These are phyloP conservation scores for Trypanosoma cruzi DNA, from an alignment of 208 protist genomes.

Conservation along the genomic window DNA sequence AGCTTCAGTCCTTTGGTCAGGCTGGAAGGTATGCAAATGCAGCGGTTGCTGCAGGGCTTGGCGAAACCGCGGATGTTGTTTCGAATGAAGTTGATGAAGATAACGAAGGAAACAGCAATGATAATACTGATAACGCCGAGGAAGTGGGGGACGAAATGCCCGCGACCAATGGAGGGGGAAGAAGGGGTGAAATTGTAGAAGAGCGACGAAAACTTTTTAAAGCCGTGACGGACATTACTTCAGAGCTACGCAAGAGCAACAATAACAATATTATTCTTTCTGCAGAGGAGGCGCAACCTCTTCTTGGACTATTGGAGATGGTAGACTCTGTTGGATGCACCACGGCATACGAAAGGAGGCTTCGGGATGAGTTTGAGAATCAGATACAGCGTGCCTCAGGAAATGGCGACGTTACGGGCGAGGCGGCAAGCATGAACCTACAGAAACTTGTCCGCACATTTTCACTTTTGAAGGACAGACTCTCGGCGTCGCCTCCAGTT, in stretches of 20 bases:
- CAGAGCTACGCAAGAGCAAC: slow-evolving; percentile 32
- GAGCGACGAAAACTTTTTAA: slow-evolving; percentile 28
- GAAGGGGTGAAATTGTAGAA: neutral
- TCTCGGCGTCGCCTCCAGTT: neutral
- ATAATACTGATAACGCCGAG: neutral
- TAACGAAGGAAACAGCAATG: neutral
- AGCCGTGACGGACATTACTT: slow-evolving; percentile 36
- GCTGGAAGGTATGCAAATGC: slow-evolving; percentile 26
- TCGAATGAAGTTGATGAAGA: neutral
- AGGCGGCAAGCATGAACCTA: neutral
- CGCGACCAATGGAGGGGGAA: neutral
- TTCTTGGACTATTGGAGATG: slow-evolving; percentile 30
- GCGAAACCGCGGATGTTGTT: neutral
- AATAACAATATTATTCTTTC: slow-evolving; percentile 17
- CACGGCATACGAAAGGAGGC: slow-evolving; percentile 25
- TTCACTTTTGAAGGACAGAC: neutral
- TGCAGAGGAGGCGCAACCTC: slow-evolving; percentile 30
- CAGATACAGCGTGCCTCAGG: slow-evolving; percentile 23
- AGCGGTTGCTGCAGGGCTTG: neutral
- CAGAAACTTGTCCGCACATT: slow-evolving; percentile 16
- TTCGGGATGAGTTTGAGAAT: slow-evolving; percentile 29
- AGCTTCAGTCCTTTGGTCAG: slow-evolving; percentile 12
- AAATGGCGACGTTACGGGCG: neutral
- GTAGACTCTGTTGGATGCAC: slow-evolving; percentile 28
- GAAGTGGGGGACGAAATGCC: slow-evolving; percentile 4